Conservation (phyloP, 352 stramenopile species). For the Phytophthora syringae region DNA sequence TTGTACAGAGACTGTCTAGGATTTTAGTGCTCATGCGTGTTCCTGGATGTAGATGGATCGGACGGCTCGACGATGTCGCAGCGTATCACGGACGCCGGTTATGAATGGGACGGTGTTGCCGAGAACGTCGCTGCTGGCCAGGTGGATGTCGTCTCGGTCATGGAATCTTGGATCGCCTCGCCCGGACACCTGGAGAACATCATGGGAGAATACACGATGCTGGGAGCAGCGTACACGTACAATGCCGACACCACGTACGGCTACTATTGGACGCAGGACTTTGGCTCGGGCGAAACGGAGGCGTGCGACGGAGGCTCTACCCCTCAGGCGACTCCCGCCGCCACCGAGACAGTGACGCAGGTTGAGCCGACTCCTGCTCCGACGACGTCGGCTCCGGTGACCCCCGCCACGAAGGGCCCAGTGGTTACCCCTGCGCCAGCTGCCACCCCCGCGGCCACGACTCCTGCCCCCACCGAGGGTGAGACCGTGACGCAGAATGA, state of each 20-base stretch:
- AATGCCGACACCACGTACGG: conserved; percentile 28
- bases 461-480: too few species aligned
- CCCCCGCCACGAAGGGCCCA: conserved; percentile 12
- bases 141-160: conserved; percentile 33
- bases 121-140: conserved; percentile 53
- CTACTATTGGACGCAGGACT: conserved; percentile 63
- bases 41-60: not conserved
- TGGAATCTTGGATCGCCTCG: conserved; percentile 46
- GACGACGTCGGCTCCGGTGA: conserved; percentile 14
- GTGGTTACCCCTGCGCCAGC: conserved; percentile 21
- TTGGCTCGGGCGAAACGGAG: conserved; percentile 32
- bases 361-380: not conserved
- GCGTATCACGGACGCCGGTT: conserved; percentile 41
- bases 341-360: not conserved
- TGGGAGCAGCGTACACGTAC: not conserved
- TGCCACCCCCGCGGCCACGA: conserved; percentile 8
- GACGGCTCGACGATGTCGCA: conserved; percentile 10
- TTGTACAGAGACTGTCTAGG: too few species aligned
- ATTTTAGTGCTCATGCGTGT: not conserved
- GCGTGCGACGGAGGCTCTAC: conserved; percentile 22
- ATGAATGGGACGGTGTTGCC: conserved; percentile 42
- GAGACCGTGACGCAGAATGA: too few species aligned
- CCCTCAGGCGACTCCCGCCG: not conserved
- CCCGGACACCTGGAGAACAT: not conserved
- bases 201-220: not conserved